Conservation (phyloP, 257 asterid species). For the Lithospermum erythrorhizon region DNA sequence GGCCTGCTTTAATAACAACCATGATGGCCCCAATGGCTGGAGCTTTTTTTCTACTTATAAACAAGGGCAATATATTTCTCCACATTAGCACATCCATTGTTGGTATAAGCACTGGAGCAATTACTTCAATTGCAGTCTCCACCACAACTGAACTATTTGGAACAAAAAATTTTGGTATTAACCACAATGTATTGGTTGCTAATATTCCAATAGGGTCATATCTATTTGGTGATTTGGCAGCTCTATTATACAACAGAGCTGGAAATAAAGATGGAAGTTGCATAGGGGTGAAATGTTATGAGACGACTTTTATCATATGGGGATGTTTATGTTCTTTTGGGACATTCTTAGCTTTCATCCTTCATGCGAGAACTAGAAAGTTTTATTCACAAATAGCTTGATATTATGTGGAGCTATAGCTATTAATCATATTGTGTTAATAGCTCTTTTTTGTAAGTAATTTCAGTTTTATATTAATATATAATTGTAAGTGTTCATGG, state of each 20-base stretch:
- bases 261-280: slow-evolving; percentile 27
- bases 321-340: slow-evolving; percentile 2
- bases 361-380: slow-evolving; percentile 3
- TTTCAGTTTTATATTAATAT: too few relatives aligned
- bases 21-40: slow-evolving; percentile 72
- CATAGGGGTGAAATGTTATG: slow-evolving; percentile 5
- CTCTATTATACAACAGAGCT: slow-evolving; percentile 32
- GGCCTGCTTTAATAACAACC: slow-evolving; percentile 47
- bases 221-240: slow-evolving; percentile 56
- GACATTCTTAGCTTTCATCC: neutral
- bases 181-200: slow-evolving; percentile 57
- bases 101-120: slow-evolving; percentile 65
- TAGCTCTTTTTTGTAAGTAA: too few relatives aligned
- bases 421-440: too few relatives aligned
- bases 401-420: neutral
- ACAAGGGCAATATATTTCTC: slow-evolving; percentile 15
- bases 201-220: slow-evolving; percentile 67
- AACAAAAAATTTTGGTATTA: slow-evolving; percentile 43
- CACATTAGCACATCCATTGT: slow-evolving; percentile 52
- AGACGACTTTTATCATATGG: slow-evolving; percentile 3
- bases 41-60: slow-evolving; percentile 48
- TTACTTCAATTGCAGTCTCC: slow-evolving; percentile 51
- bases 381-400: neutral
- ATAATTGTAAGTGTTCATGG: too few relatives aligned
- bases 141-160: slow-evolving; percentile 67